These are phyloP conservation scores for Petasospora rhodanensis DNA, from an alignment of 1,139 yeast genomes.

Conservation along the genomic window DNA sequence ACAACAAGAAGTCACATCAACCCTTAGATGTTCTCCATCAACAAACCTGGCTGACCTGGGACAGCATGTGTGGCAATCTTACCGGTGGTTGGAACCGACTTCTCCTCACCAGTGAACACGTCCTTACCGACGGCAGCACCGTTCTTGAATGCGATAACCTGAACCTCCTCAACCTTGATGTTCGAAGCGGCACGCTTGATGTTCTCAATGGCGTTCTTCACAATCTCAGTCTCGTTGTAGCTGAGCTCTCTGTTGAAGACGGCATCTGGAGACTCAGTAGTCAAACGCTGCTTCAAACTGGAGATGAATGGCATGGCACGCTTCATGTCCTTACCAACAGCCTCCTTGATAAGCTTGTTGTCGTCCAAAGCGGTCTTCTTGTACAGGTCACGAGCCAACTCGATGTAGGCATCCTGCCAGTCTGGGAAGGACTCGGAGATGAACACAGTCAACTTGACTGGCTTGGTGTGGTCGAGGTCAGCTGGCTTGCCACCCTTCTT, in stretches of 20 bases:
- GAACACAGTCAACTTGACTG: slow-evolving; percentile 67
- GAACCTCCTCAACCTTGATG: slow-evolving; percentile 52
- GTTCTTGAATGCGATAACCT: slow-evolving; percentile 53
- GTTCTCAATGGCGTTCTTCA: slow-evolving; percentile 48
- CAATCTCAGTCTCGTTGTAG: slow-evolving; percentile 70
- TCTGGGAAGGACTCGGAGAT: slow-evolving; percentile 86
- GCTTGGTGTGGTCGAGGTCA: slow-evolving; percentile 66
- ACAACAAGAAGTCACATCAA: slow-evolving; percentile 1
- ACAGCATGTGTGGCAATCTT: slow-evolving; percentile 78
- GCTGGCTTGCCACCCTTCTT: slow-evolving; percentile 58
- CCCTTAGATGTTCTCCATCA: slow-evolving; percentile 2
- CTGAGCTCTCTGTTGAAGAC: slow-evolving; percentile 86
- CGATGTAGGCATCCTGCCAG: slow-evolving; percentile 91
- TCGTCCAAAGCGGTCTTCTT: slow-evolving; percentile 60
- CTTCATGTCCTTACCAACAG: slow-evolving; percentile 72
- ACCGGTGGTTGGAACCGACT: slow-evolving; percentile 45
- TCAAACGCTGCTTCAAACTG: slow-evolving; percentile 73
- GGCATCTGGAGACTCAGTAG: slow-evolving; percentile 59
- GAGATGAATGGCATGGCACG: slow-evolving; percentile 98
- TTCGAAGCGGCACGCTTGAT: slow-evolving; percentile 65
- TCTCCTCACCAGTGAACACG: slow-evolving; percentile 54
- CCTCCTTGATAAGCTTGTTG: slow-evolving; percentile 54
- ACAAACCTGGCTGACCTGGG: slow-evolving; percentile 84
- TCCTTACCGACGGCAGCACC: slow-evolving; percentile 62
- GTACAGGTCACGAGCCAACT: slow-evolving; percentile 74